Evolutionary conservation across 1,284 basidiomycete genomes (phyloP).

Genomic region (Heterobasidion irregulare): DNA sequence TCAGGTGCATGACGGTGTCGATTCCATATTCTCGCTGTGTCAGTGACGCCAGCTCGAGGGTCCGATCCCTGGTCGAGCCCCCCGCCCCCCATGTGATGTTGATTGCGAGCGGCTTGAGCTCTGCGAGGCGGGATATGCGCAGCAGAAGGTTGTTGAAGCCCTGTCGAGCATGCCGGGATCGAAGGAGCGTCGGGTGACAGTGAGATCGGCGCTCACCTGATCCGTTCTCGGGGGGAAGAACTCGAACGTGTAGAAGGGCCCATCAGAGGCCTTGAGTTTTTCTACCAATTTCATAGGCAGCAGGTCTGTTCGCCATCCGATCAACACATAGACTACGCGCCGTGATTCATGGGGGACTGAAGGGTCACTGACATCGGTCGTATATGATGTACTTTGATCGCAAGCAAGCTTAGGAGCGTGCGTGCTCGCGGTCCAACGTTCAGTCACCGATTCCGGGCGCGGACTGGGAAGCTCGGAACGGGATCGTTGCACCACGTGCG

Average conservation of each 20-base stretch:
- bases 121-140: constrained; percentile 68
- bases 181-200: constrained; percentile 5
- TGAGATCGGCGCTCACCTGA: constrained; percentile 38
- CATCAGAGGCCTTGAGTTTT: constrained; percentile 40
- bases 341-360: too few relatives aligned
- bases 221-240: constrained; percentile 96
- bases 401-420: too few relatives aligned
- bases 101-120: constrained; percentile 69
- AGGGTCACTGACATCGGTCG: too few relatives aligned
- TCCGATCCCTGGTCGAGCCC: constrained; percentile 86
- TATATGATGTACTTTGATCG: too few relatives aligned
- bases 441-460: too few relatives aligned
- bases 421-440: too few relatives aligned
- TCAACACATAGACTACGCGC: background rate
- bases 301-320: background rate
- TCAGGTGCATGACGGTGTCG: constrained; percentile 90
- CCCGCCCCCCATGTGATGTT: constrained; percentile 96
- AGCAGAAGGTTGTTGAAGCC: constrained; percentile 83
- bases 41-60: constrained; percentile 77
- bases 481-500: background rate
- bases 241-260: constrained; percentile 83
- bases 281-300: constrained; percentile 61
- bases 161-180: constrained; percentile 26
- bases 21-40: constrained; percentile 65
- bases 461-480: background rate